Evolutionary conservation across 169 alveolate species (phyloP).

Genomic region (Perkinsus marinus): DNA sequence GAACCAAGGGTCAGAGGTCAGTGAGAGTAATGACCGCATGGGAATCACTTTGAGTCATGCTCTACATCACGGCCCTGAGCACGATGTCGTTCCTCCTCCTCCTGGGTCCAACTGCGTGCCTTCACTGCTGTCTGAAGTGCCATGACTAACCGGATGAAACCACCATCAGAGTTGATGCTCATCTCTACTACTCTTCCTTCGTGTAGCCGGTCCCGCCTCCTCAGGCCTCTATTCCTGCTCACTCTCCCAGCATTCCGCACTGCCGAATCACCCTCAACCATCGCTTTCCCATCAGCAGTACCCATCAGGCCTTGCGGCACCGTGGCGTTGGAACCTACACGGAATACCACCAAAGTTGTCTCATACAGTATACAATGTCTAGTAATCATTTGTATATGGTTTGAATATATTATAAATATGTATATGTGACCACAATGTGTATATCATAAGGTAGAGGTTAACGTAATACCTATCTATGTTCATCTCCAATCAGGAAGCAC

Average conservation of each 20-base stretch:
- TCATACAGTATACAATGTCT: background rate
- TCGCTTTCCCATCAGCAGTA: conserved; percentile 2
- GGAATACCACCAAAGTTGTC: background rate
- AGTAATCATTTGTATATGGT: too few relatives aligned
- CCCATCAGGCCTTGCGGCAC: conserved; percentile 17
- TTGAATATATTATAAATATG: too few relatives aligned
- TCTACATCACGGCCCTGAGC: conserved; percentile 58
- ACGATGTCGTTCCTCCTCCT: conserved; percentile 68
- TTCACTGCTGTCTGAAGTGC: conserved; percentile 17
- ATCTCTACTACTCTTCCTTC: background rate
- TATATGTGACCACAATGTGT: too few relatives aligned
- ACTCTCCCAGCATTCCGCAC: background rate
- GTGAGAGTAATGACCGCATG: background rate
- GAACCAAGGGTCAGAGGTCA: conserved; percentile 19
- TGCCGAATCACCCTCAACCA: background rate
- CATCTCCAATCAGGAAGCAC: too few relatives aligned
- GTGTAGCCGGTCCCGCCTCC: background rate
- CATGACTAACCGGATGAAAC: background rate
- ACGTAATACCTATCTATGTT: too few relatives aligned
- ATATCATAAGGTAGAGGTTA: too few relatives aligned
- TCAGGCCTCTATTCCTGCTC: background rate
- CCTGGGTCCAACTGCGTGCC: conserved; percentile 61
- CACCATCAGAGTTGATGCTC: too few relatives aligned
- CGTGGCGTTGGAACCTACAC: background rate
- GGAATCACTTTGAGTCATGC: conserved; percentile 43